These are phyloP conservation scores for Viola odorata DNA, from an alignment of 345 rosid species.

Conservation along the genomic window DNA sequence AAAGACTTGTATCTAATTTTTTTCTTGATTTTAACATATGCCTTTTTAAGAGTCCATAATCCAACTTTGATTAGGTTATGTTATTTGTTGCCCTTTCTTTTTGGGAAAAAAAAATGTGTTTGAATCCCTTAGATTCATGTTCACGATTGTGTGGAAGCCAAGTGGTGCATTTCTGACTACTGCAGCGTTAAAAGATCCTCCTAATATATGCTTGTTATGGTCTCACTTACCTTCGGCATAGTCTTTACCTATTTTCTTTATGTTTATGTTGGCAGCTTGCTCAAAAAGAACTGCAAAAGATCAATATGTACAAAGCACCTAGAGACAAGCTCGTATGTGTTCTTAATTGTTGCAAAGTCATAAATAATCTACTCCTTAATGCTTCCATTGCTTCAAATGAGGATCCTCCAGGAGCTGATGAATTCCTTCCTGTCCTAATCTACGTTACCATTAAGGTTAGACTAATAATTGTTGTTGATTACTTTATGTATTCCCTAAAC, in stretches of 20 bases:
- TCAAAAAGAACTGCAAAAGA: constrained; percentile 92
- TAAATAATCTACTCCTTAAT: constrained; percentile 68
- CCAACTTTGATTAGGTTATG: too few species aligned
- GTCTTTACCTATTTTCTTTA: constrained; percentile 3
- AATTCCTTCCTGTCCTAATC: constrained; percentile 90
- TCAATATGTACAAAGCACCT: constrained; percentile 95
- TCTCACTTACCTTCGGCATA: not conserved
- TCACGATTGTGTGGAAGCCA: too few species aligned
- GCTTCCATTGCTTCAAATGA: constrained; percentile 73
- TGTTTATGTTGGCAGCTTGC: constrained; percentile 59
- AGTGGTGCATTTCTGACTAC: too few species aligned
- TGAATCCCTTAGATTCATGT: too few species aligned
- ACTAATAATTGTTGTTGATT: not conserved
- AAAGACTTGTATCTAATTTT: too few species aligned
- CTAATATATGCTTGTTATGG: not conserved
- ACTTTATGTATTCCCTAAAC: not conserved
- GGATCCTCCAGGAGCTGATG: constrained; percentile 94
- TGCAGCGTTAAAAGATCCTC: too few species aligned
- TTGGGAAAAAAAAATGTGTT: too few species aligned
- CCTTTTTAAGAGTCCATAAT: too few species aligned
- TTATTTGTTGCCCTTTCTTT: too few species aligned
- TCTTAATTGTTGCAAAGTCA: constrained; percentile 94
- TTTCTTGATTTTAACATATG: too few species aligned
- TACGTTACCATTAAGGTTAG: constrained; percentile 84
- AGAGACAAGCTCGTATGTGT: constrained; percentile 94